Percentiles rank a stretch among this genome's conserved stretches.
Evolutionary conservation across 2,329 filamentous ascomycete species (phyloP).

Genomic region (Uncinocarpus reesii): DNA sequence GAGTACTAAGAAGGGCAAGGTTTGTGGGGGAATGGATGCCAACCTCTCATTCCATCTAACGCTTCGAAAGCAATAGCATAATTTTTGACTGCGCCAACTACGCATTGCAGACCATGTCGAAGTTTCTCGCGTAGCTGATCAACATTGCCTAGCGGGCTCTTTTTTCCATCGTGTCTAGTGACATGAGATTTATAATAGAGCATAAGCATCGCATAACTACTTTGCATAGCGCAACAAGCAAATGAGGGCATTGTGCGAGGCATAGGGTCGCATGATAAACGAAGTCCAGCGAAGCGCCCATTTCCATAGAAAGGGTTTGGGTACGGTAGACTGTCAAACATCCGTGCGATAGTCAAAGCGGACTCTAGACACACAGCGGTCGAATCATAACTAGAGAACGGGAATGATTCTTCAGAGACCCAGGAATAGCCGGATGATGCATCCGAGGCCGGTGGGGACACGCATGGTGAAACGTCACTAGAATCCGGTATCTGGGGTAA

Average conservation of each 20-base stretch:
- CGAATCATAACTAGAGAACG: constrained; percentile 35
- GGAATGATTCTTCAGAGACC: constrained; percentile 26
- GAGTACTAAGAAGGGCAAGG: background rate
- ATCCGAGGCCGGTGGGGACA: constrained; percentile 20
- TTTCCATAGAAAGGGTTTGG: constrained; percentile 25
- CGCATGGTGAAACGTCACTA: constrained; percentile 27
- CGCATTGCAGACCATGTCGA: constrained; percentile 29
- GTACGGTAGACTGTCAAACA: constrained; percentile 33
- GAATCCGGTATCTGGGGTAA: constrained; percentile 25
- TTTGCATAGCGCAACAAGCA: constrained; percentile 40
- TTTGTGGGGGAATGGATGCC: constrained; percentile 4
- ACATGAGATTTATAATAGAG: constrained; percentile 35
- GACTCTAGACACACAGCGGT: constrained; percentile 34
- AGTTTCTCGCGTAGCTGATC: constrained; percentile 30
- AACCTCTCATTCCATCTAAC: constrained; percentile 37
- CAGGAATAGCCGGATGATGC: constrained; percentile 14
- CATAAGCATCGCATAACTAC: constrained; percentile 40
- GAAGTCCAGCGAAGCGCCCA: background rate
- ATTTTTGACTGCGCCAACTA: constrained; percentile 31
- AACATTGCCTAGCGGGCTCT: constrained; percentile 19
- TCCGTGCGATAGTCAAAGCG: constrained; percentile 33
- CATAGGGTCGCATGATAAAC: constrained; percentile 15
- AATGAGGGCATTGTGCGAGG: constrained; percentile 40
- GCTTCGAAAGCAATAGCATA: constrained; percentile 37
- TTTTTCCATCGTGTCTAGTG: constrained; percentile 24